Base-by-base conservation (phyloP, 2,329 filamentous ascomycete genomes). In the Pleomassaria siparia region DNA sequence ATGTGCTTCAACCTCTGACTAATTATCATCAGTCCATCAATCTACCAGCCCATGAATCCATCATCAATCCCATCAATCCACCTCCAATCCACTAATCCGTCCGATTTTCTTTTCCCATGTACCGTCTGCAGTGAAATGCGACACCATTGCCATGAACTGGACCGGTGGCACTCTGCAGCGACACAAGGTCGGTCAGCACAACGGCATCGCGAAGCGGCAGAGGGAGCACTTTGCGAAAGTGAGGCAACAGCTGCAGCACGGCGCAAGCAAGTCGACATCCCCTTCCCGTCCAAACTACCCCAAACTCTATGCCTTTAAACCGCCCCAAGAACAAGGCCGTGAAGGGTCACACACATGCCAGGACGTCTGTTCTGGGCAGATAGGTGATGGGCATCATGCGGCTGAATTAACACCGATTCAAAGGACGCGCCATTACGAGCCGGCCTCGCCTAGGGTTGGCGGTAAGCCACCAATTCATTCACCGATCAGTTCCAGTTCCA, bases 111-210 rank as follows among this genome's bases (percentile, higher is more conserved):
- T n/a, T 30, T n/a, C 12, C 12, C 29, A 30, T 5, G n/a, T n/a
- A n/a, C n/a, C n/a, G n/a, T n/a, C n/a, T n/a, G n/a, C n/a, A n/a
- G n/a, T n/a, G n/a, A n/a, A n/a, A n/a, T n/a, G n/a, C n/a, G n/a
- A n/a, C n/a, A n/a, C n/a, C n/a, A n/a, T n/a, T n/a, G n/a, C n/a
- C 6, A 78, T 79, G 76, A 76, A 78, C 46, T 79, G 76, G 76
- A 78, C 74, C 0, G 76, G 76, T 22, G 76, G 76, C 4, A 69
- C 67, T 22, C 55, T 74, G 25, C 71, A 71, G 49, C 66, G 70
- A 11, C 58, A 64, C 41, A 67, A 61, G 22, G 70, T 64, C 43
- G 68, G 66, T 40, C 66, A 64, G 24, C 64, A 64, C 47, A 70
- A 69, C 45, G 60, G 67, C 13, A 55, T 65, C 13, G 25, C 67